Base-by-base conservation (phyloP, 257 asterid genomes). In the Nicotiana tabacum region DNA sequence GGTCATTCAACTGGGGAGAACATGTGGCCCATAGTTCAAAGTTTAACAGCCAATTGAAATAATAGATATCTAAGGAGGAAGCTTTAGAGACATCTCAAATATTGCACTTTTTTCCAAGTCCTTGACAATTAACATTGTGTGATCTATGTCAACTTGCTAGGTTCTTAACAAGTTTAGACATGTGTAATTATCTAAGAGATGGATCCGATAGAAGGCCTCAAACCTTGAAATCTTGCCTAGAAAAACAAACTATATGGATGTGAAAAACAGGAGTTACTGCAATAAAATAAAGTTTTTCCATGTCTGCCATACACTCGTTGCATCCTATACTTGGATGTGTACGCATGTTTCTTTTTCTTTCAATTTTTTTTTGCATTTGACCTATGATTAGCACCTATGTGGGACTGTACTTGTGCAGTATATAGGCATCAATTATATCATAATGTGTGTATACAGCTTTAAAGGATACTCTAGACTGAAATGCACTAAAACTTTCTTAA, bases 221-320 rank as follows among this genome's bases (percentile, higher is more conserved):
- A 46, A 21, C 60, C 61, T 33, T 48, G 37, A 43, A 72, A 46
- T 72, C 79, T 46, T 72, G 21, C 48, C n/a, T 46, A 46, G 79
- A 72, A 72, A 56, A 72, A 72, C 79, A 72, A 4, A 32, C 61
- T 72, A 46, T 72, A 46, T 72, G 32, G 78, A 72, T 46, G 79
- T 46, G 57, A 43, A 72, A 72, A 43, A 72, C 6, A 72, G 61
- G 60, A 72, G 61, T 72, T 35, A 46, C 61, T 24, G 18, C 21
- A 72, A 30, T 46, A 11, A 1, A 43, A 46, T 24, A 13, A 69
- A 69, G 37, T 2, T 10, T 46, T 46, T 72, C 39, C 79, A 46
- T 72, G 61, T 46, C 17, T 72, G 33, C 10, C 24, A 46, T 24
- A 72, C 39, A 46, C 18, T 48, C 13, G 29, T 67, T 67, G 37